Base-by-base conservation (phyloP, 148 eudicot species). In the Rhododendron vialii region DNA sequence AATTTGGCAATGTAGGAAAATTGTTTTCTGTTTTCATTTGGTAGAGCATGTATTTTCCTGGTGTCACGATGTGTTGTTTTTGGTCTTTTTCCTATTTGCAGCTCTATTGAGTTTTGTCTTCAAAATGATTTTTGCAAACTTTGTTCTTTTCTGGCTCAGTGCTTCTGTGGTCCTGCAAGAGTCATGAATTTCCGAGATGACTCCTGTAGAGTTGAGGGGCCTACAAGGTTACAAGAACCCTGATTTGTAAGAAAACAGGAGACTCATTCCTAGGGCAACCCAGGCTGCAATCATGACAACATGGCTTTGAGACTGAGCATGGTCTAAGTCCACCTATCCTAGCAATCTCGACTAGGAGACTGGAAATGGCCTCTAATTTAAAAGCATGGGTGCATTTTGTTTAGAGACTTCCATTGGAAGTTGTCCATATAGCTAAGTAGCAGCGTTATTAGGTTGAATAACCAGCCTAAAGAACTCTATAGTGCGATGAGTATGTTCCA, bases 1-100 rank as follows among this genome's bases (percentile, higher is more conserved):
- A 93, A 85, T 88, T 87, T 78, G 89, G 90, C 84, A 94, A 91
- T 90, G 98, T 97, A 93, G 91, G 82, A 50, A 82, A 45, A 57
- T 80, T 59, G 63, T 81, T 24, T n/a, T 86, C 36, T 35, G 63
- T 35, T 38, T 50, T 22, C 67, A 51, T 86, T 85, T 85, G 53
- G 79, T 80, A 4, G 33, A 48, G 81, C 48, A 59, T 11, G 7
- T 65, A n/a, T 35, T 78, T 51, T 71, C 43, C n/a, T 5, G 26
- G 79, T 65, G 20, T 53, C 35, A 28, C 55, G 43, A 65, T 82
- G 84, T 53, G 48, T 71, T 50, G 78, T 85, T 80, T 35, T 47
- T 71, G 7, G 7, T 43, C 51, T 78, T 26, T 74, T 79, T 85
- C 11, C 76, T 69, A 8, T 75, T 33, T 14, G 30, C 71, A 48